Evolutionary conservation across 371 early-diverging fungal genomes (phyloP), one percentile per base, ranked within the genome.

Genomic region (Apophysomyces trapeziformis): DNA sequence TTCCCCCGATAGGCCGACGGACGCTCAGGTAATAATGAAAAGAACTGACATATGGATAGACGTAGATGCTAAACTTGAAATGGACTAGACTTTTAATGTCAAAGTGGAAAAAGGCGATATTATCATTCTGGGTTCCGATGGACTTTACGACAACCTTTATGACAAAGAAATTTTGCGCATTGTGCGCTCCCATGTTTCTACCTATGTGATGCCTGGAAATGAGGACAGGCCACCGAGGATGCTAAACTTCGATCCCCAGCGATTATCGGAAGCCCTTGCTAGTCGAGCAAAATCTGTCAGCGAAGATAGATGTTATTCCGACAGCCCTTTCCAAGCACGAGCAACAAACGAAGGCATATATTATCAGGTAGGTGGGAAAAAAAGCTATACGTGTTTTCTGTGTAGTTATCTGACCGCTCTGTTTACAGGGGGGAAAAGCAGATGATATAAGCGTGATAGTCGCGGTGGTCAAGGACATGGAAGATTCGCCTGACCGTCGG

Each of bases 281-380:
- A 76, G 73, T 38, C 79, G 89, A 13, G 96, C 97, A 0, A 83
- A 89, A 64, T 81, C 85, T 46, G 89, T 93, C 7, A 90, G 92
- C 63, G 93, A 95, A 74, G 93, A 95, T 63, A 75, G 82, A n/a
- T 80, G 90, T 46, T 83, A 84, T 64, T 76, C 87, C 2, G 81
- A 87, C 44, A 90, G 90, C 57, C 98, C 98, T 5, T 98, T 98
- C 79, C 94, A 95, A 75, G 85, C 83, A 65, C 84, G 90, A 32
- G 90, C 90, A 5, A 88, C 89, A 66, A 78, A 90, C 46, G 94
- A 94, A 76, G 95, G 94, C 2, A 70, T 87, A 14, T 86, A 85
- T 57, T 85, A 84, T 66, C 80, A 82, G 60, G 83, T 77, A 60
- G 2, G 32, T 26, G 32, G n/a, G n/a, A 26, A 26, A 57, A 57